A percentile compares a stretch with the other conserved stretches of the same genome.
Evolutionary conservation across 768 basidiomycete species (phyloP).

Genomic region (Auriscalpium microsporum): DNA sequence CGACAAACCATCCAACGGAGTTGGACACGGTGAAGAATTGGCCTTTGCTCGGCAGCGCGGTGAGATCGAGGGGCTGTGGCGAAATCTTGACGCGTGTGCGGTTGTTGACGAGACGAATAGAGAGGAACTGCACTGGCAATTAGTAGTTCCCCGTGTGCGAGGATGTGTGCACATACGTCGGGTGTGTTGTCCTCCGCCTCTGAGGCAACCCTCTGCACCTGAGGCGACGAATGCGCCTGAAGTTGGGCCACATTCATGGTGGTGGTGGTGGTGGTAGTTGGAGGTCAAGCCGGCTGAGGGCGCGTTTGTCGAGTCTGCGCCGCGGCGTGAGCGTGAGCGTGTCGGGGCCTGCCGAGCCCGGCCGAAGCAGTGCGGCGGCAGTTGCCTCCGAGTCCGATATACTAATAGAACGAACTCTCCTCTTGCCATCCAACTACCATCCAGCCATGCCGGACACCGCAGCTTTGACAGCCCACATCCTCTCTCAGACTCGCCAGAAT

Average conservation of each 20-base stretch:
- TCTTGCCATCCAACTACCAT: no score
- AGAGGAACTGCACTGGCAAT: slow-evolving; percentile 26
- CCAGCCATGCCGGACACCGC: slow-evolving; percentile 15
- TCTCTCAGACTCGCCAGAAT: slow-evolving; percentile 40
- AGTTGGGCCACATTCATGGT: slow-evolving; percentile 13
- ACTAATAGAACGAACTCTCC: no score
- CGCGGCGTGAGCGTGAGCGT: no score
- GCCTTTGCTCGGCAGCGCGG: slow-evolving; percentile 34
- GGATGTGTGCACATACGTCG: slow-evolving; percentile 3
- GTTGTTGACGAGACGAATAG: slow-evolving; percentile 40
- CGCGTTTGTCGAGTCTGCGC: no score
- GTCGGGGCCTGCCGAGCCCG: no score
- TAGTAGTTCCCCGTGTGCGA: neutral
- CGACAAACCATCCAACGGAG: slow-evolving; percentile 62
- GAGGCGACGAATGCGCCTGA: slow-evolving; percentile 6
- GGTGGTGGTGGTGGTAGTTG: neutral
- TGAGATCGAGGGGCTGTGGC: slow-evolving; percentile 35
- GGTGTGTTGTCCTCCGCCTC: slow-evolving; percentile 13
- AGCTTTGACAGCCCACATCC: slow-evolving; percentile 48
- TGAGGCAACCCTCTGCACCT: slow-evolving; percentile 4
- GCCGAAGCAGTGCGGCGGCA: no score
- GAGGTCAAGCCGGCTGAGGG: no score
- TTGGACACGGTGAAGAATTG: slow-evolving; percentile 54
- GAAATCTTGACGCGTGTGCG: slow-evolving; percentile 60
- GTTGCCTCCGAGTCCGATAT: no score